Conservation (phyloP, 2,329 filamentous ascomycete genomes). For the Lachnellula arida region DNA sequence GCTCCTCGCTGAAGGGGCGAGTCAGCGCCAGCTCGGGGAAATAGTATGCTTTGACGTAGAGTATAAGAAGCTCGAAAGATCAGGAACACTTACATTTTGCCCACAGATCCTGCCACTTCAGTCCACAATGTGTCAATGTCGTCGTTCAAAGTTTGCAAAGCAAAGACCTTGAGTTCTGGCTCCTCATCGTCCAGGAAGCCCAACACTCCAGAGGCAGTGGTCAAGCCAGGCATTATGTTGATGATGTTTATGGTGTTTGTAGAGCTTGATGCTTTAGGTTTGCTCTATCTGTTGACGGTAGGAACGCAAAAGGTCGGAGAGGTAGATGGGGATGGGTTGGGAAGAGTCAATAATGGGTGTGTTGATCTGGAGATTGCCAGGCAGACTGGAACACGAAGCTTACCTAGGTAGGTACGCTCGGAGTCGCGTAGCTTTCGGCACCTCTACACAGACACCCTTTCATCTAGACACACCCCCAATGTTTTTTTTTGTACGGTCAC, state of each 20-base stretch:
- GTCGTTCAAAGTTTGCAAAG: conserved; percentile 89
- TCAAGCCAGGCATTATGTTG: conserved; percentile 75
- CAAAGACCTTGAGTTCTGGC: conserved; percentile 89
- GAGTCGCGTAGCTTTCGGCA: background rate
- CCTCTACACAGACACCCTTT: background rate
- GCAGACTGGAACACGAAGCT: background rate
- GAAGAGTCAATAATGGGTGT: background rate
- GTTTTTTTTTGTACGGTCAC: background rate
- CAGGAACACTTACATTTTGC: conserved; percentile 70
- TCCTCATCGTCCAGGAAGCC: conserved; percentile 95
- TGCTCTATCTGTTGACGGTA: background rate
- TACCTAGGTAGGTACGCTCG: too few species aligned
- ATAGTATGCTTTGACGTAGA: background rate
- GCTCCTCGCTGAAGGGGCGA: conserved; percentile 65
- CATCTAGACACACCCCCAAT: background rate
- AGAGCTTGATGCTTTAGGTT: background rate
- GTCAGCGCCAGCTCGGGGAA: conserved; percentile 14
- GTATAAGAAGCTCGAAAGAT: background rate
- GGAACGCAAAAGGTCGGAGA: background rate
- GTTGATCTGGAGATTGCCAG: background rate
- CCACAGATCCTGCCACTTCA: conserved; percentile 87
- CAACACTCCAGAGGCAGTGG: conserved; percentile 89
- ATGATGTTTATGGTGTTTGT: background rate
- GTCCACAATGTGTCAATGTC: conserved; percentile 98
- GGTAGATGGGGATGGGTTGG: background rate